A percentile compares a stretch with the other conserved stretches of the same genome.
Evolutionary conservation across 768 basidiomycete species (phyloP).

Genomic region (Tylopilus cervinicoccineus): DNA sequence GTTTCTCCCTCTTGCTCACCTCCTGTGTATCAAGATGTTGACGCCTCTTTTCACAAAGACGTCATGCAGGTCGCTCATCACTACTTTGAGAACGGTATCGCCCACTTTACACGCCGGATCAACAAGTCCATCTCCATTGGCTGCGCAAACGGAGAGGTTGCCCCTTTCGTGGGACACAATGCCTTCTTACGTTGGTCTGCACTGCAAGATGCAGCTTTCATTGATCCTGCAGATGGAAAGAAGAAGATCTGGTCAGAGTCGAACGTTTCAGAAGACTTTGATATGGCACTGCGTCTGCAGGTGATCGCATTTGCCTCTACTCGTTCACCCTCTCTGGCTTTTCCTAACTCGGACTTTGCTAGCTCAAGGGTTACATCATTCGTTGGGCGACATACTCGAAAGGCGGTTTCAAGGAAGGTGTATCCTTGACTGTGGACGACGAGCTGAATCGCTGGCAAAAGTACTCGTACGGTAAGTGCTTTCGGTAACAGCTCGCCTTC

Average conservation of each 20-base stretch:
- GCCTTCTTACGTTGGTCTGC: constrained; percentile 90
- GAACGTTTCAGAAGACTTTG: constrained; percentile 67
- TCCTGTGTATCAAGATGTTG: constrained; percentile 20
- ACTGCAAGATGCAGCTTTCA: constrained; percentile 80
- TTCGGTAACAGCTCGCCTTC: constrained; percentile 14
- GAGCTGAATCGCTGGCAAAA: constrained; percentile 94
- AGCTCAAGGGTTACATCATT: constrained; percentile 26
- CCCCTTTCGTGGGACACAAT: constrained; percentile 82
- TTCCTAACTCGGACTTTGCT: constrained; percentile 36
- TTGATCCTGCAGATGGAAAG: constrained; percentile 52
- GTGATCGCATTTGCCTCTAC: constrained; percentile 22
- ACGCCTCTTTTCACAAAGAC: constrained; percentile 37
- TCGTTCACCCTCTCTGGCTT: constrained; percentile 55
- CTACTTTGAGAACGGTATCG: constrained; percentile 89
- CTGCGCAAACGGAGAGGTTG: constrained; percentile 73
- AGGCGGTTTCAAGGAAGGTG: constrained; percentile 90
- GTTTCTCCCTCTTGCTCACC: constrained; percentile 8
- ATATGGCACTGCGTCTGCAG: constrained; percentile 61
- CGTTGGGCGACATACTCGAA: constrained; percentile 81
- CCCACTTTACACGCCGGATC: constrained; percentile 90
- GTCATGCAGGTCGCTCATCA: constrained; percentile 89
- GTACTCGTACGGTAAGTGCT: constrained; percentile 61
- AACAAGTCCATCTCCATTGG: constrained; percentile 80
- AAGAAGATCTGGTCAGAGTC: constrained; percentile 70
- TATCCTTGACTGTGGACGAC: constrained; percentile 85